phyloP scores from a whole-genome alignment of 768 basidiomycete species.

The Suillus variegatus region DNA sequence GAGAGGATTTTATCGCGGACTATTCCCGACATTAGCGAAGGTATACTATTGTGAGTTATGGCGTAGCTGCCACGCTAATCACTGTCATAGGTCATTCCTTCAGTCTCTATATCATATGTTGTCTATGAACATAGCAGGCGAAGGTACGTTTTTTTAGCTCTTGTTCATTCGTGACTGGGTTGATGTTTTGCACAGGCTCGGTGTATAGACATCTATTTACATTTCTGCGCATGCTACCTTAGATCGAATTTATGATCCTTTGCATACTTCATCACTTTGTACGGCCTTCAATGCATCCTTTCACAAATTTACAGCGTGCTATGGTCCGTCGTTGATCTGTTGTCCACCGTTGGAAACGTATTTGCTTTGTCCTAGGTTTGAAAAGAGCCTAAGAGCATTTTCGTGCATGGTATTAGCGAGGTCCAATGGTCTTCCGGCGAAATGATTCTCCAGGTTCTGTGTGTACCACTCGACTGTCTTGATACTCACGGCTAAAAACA shows the following conservation, averaged over 20 bases:
- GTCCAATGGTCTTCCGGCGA: slow-evolving; percentile 37
- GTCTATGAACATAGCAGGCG: slow-evolving; percentile 89
- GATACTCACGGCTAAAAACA: slow-evolving; percentile 52
- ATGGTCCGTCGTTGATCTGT: slow-evolving; percentile 7
- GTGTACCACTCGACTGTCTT: slow-evolving; percentile 66
- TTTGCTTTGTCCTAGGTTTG: slow-evolving; percentile 25
- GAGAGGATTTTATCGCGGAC: slow-evolving; percentile 91
- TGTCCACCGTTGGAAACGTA: background rate
- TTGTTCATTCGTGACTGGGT: slow-evolving; percentile 12
- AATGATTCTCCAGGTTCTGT: slow-evolving; percentile 50
- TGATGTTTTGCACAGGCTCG: slow-evolving; percentile 45
- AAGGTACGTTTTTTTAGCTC: slow-evolving; percentile 46
- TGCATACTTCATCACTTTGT: slow-evolving; percentile 27
- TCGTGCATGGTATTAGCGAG: slow-evolving; percentile 45
- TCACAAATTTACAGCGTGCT: slow-evolving; percentile 14
- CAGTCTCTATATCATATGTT: slow-evolving; percentile 95
- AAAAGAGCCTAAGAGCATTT: slow-evolving; percentile 58
- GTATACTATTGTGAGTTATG: slow-evolving; percentile 35
- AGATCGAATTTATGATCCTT: slow-evolving; percentile 15
- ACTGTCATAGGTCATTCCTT: slow-evolving; percentile 76
- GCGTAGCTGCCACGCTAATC: slow-evolving; percentile 7
- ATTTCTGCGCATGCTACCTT: slow-evolving; percentile 15
- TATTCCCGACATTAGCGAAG: slow-evolving; percentile 93
- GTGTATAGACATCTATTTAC: slow-evolving; percentile 44
- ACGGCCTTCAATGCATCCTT: slow-evolving; percentile 25